Base-by-base conservation (phyloP, 78 protist species). In the Dictyostelium brefeldianum region DNA sequence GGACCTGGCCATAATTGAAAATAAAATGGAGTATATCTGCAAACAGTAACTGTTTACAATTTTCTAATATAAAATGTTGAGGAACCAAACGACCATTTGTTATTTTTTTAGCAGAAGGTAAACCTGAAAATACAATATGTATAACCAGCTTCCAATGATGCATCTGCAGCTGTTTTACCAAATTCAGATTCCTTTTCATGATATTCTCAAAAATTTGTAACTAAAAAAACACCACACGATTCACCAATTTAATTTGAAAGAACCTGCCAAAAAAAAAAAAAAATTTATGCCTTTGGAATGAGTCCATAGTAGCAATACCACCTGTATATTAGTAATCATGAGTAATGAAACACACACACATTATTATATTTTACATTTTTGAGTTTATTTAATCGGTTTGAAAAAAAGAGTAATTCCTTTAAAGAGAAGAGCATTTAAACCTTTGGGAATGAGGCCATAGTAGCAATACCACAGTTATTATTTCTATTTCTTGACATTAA, bases 101-200 rank as follows among this genome's bases (percentile, higher is more conserved):
- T 48, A 80, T 57, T 20, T 80, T 57, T 10, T 5, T 22, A 12
- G 41, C 20, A 6, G 5, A 0, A 20, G 74, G 9, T 47, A 80
- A 22, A 6, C 53, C 4, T n/a, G 65, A 47, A 25, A 47, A 80
- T 20, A 80, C 59, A 3, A 67, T 22, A 57, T 80, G 87, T 48
- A 57, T 6, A 64, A 80, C 73, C 6, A 3, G 50, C 87, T 50
- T 64, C 46, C 0, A 48, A 1, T 20, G 87, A 70, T 12, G 74
- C 87, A 67, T 80, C 73, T 47, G 48, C 73, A 22, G 57, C 77
- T 7, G 43, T 75, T 25, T 75, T 75, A 27, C 81, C 81, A 75
- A 10, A 14, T 14, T 22, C 65, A 5, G 10, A 18, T 41, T 75
- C 81, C 1, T 47, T 53, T 53, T 53, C 81, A 53, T 50, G 53